These are phyloP conservation scores for Neospermospora avenae DNA, from an alignment of 2,329 filamentous ascomycete species.

Conservation along the genomic window DNA sequence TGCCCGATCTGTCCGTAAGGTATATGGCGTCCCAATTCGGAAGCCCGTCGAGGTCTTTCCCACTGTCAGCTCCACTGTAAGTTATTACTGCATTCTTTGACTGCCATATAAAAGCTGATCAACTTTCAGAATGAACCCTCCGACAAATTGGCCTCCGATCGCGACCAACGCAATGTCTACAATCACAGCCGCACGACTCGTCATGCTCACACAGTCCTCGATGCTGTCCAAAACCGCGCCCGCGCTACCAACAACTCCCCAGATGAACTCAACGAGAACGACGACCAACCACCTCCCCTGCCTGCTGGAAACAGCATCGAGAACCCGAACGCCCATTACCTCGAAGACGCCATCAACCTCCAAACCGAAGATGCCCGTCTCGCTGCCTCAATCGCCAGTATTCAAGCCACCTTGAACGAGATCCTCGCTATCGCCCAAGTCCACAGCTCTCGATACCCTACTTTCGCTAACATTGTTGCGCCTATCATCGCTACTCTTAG, in stretches of 20 bases:
- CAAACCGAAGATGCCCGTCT: neutral
- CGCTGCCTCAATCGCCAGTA: neutral
- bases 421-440: neutral
- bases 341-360: neutral
- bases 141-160: neutral
- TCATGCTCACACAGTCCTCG: neutral
- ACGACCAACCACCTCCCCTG: neutral
- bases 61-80: neutral
- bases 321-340: neutral
- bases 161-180: neutral
- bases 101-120: neutral
- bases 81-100: neutral
- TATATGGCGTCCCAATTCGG: neutral
- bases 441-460: neutral
- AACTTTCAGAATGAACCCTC: neutral
- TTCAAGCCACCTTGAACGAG: neutral
- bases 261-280: neutral
- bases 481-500: neutral
- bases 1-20: neutral
- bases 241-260: neutral
- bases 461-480: neutral
- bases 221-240: neutral
- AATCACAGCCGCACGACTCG: neutral
- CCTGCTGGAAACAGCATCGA: neutral
- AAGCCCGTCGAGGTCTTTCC: neutral